Evolutionary conservation across 2,329 filamentous ascomycete species (phyloP).

Genomic region (Ceratocystis harringtonii): DNA sequence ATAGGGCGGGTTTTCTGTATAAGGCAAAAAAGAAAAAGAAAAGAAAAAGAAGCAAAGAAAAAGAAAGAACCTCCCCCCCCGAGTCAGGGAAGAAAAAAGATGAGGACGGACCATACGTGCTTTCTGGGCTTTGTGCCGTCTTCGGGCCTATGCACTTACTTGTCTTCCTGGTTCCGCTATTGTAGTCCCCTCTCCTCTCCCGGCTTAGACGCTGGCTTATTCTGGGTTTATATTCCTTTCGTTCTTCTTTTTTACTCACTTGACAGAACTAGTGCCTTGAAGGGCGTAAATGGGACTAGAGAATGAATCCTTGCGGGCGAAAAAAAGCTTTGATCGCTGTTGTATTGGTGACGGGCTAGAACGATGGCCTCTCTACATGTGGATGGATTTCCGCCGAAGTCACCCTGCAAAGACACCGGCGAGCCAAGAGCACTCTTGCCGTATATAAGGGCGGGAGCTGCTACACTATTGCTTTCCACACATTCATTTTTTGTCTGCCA

Average conservation of each 20-base stretch:
- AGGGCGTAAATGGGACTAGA: background rate
- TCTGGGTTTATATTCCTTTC: background rate
- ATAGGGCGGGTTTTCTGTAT: no score
- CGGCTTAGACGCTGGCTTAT: background rate
- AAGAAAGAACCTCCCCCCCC: background rate
- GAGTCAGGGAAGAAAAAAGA: no score
- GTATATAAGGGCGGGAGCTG: background rate
- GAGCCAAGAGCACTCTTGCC: background rate
- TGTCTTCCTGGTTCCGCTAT: background rate
- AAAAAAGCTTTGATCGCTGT: slow-evolving; percentile 1
- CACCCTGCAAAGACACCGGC: background rate
- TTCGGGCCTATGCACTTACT: background rate
- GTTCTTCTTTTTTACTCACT: background rate
- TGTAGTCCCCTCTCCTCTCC: background rate
- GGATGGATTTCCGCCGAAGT: background rate
- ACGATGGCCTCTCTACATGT: background rate
- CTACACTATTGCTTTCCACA: no score
- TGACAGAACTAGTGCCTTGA: background rate
- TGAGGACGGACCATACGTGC: background rate
- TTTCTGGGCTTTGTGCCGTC: background rate
- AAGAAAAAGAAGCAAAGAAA: background rate
- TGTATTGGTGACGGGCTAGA: background rate
- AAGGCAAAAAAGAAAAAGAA: background rate
- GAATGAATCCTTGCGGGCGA: background rate
- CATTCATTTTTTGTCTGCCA: background rate